Conservation (phyloP, 2,329 filamentous ascomycete genomes). For the Ceratocystis colombiana region DNA sequence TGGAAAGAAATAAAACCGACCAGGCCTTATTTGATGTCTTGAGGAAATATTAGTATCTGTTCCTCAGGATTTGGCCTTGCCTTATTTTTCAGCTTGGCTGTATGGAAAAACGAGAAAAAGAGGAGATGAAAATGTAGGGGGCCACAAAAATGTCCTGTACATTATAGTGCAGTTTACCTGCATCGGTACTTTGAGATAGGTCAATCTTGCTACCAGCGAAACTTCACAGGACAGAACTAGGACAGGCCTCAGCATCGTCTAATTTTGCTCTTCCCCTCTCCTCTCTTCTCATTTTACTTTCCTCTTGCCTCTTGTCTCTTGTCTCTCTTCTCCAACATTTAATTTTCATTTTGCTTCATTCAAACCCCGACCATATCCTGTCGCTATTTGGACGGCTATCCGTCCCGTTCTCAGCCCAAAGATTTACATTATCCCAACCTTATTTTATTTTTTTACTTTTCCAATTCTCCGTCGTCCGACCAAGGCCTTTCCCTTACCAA, state of each 20-base stretch:
- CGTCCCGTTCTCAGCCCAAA: neutral
- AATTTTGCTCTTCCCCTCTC: slow-evolving; percentile 7
- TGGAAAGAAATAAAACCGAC: neutral
- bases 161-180: neutral
- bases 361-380: neutral
- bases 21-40: neutral
- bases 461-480: neutral
- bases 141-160: neutral
- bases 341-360: neutral
- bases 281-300: slow-evolving; percentile 1
- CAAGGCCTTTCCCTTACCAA: no score
- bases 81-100: neutral
- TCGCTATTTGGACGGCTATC: neutral
- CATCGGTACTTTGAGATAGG: neutral
- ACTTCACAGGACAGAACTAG: neutral
- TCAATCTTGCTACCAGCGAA: neutral
- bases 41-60: neutral
- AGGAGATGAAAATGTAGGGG: neutral
- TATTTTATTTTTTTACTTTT: neutral
- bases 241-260: slow-evolving; percentile 5
- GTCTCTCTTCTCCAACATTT: neutral
- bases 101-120: neutral
- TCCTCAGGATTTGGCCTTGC: neutral
- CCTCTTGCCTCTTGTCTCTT: neutral
- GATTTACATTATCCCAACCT: slow-evolving; percentile 10